Base-by-base conservation (phyloP, 192 early-diverging fungal species). In the Backusella circina region DNA sequence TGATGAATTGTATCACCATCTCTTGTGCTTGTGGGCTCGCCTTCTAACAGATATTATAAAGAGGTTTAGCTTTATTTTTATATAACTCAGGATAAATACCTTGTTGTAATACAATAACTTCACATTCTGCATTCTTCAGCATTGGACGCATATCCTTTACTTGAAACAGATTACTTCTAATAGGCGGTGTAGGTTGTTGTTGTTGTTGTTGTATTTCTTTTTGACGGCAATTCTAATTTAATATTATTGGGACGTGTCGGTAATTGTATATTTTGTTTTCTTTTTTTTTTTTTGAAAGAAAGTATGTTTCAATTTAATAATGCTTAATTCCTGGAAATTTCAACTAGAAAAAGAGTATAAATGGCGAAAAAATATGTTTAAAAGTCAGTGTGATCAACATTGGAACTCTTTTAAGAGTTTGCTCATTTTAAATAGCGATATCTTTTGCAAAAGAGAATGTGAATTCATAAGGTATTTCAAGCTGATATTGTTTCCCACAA, bases 41-140 rank as follows among this genome's bases (percentile, higher is more conserved):
- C 50, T 7, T 76, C 79, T 83, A 23, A 38, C 16, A 67, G 32
- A 33, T 37, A 38, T n/a, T 9, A 67, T 5, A 35, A 12, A 54
- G 16, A 23, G 51, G 21, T 23, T n/a, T 54, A 23, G 5, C 9
- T 54, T 7, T 57, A 26, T 9, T 10, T 57, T 4, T 41, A 54
- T 54, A 23, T 1, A 54, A 54, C 3, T 21, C 18, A 13, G 13
- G 26, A 61, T 15, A 71, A 65, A 23, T 72, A 79, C 85, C 79
- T 69, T 86, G 86, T 39, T 92, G 86, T 6, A 92, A 80, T 16
- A 92, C 84, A 67, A 92, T 88, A 44, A 89, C 87, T 51, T 92
- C 90, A 75, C 88, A 85, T 71, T 88, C 86, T 57, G 91, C 85
- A 8, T 86, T 85, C 6, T 88, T 84, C 85, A 90, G 86, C 28